Conservation (phyloP, 2,329 filamentous ascomycete genomes). For the Xylogone sp. region DNA sequence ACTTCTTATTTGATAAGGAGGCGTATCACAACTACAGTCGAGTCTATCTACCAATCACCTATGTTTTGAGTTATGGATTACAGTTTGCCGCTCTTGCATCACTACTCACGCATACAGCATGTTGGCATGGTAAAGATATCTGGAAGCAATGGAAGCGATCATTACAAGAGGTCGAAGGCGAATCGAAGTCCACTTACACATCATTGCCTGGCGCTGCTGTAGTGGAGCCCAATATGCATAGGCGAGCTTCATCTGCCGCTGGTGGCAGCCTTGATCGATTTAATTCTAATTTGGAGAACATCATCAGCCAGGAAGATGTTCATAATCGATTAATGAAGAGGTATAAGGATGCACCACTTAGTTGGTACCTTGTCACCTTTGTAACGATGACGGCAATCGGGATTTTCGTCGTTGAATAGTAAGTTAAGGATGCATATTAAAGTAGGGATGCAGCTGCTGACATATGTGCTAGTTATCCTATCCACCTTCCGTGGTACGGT, state of each 20-base stretch:
- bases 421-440: constrained; percentile 34
- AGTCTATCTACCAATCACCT: constrained; percentile 83
- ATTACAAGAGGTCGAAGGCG: constrained; percentile 56
- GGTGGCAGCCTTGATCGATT: constrained; percentile 14
- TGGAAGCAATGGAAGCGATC: constrained; percentile 72
- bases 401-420: constrained; percentile 84
- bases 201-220: constrained; percentile 33
- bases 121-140: constrained; percentile 84
- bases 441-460: constrained; percentile 12
- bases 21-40: constrained; percentile 80
- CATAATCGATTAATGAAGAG: constrained; percentile 80
- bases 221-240: neutral
- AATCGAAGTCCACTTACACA: constrained; percentile 48
- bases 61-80: constrained; percentile 80
- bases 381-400: constrained; percentile 72
- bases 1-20: constrained; percentile 73
- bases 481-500: constrained; percentile 84
- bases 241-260: constrained; percentile 8
- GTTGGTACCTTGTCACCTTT: constrained; percentile 77
- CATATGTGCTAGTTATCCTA: constrained; percentile 58
- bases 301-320: constrained; percentile 72
- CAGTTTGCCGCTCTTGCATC: constrained; percentile 82
- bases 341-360: constrained; percentile 77
- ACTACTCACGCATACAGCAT: constrained; percentile 73
- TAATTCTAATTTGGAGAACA: constrained; percentile 43